Base-by-base conservation (phyloP, 495 filamentous ascomycete genomes). In the Durotheca rogersii region DNA sequence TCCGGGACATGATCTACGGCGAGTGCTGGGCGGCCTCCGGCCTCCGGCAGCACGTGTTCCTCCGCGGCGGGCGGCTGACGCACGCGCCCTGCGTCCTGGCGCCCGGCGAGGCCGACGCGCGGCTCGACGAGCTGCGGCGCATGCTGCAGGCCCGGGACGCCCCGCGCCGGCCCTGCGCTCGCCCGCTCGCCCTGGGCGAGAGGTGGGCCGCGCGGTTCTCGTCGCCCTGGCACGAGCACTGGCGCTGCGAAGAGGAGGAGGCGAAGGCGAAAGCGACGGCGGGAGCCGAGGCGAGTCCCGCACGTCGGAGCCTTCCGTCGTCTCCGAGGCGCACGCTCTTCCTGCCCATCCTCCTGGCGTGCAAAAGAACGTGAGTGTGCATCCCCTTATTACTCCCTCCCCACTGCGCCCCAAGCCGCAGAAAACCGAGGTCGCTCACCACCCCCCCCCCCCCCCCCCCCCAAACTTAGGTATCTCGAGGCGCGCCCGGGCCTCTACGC, bases 291-390 rank as follows among this genome's bases (percentile, higher is more conserved):
- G 23, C 4, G 23, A 27, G 9, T 27, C 4, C 4, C 9, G 9
- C 23, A 27, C 4, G 9, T 27, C 23, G 23, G 9, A 27, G 23
- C 9, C 9, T 4, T 27, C 6, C 20, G 29, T 10, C 17, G 11
- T 33, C 19, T 14, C 10, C 14, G 15, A 23, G 11, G 0, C 35
- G 17, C 4, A 35, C 50, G 32, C 33, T 52, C 21, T 56, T 64
- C 38, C 31, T 64, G 6, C 45, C 54, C 17, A 42, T 53, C n/a
- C 37, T 67, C 14, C 36, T 52, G 4, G 46, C 55, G 17, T 68
- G 61, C 32, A 68, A 64, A 32, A 62, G 62, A 20, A 64, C 63
- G 58, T 67, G 29, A 50, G 49, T 48, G 14, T 10, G 19, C 3
- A 21, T 15, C 41, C 3, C 16, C 31, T 25, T 11, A 30, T 7